Conservation (phyloP, 345 rosid genomes). For the Hevea brasiliensis region DNA sequence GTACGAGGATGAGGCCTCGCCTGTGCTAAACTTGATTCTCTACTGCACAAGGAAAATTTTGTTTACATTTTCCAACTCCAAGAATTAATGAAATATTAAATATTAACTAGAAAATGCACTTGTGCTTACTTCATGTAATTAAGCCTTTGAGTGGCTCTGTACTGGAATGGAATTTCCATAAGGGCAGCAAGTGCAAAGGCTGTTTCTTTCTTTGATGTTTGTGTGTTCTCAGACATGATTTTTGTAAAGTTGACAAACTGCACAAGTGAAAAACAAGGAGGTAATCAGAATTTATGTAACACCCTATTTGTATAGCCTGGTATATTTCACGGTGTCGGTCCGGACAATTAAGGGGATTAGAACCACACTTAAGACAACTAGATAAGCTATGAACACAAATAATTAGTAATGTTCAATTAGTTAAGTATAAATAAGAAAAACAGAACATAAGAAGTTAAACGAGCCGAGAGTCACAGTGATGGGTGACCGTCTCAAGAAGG, state of each 20-base stretch:
- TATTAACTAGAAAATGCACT: constrained; percentile 12
- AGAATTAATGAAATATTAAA: background rate
- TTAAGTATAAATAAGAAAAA: too few species aligned
- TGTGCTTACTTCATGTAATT: constrained; percentile 36
- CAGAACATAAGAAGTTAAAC: too few species aligned
- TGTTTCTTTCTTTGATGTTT: constrained; percentile 66
- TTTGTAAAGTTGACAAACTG: constrained; percentile 91
- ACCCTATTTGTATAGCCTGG: too few species aligned
- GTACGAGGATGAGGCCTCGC: constrained; percentile 45
- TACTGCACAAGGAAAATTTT: constrained; percentile 41
- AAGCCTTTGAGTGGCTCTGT: constrained; percentile 73
- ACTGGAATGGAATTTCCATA: constrained; percentile 93
- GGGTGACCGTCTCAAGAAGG: too few species aligned
- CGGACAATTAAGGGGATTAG: too few species aligned
- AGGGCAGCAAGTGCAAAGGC: constrained; percentile 94
- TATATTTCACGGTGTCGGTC: too few species aligned
- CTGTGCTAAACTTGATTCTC: constrained; percentile 24
- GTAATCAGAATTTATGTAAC: background rate
- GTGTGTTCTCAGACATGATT: constrained; percentile 72
- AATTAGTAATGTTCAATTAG: too few species aligned
- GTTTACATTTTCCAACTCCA: constrained; percentile 13
- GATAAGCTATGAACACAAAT: too few species aligned
- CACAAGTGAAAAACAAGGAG: background rate
- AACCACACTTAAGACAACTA: too few species aligned
- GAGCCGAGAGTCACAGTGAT: too few species aligned